Evolutionary conservation across 2,329 filamentous ascomycete genomes (phyloP).

Genomic region (Neonectria sp.): DNA sequence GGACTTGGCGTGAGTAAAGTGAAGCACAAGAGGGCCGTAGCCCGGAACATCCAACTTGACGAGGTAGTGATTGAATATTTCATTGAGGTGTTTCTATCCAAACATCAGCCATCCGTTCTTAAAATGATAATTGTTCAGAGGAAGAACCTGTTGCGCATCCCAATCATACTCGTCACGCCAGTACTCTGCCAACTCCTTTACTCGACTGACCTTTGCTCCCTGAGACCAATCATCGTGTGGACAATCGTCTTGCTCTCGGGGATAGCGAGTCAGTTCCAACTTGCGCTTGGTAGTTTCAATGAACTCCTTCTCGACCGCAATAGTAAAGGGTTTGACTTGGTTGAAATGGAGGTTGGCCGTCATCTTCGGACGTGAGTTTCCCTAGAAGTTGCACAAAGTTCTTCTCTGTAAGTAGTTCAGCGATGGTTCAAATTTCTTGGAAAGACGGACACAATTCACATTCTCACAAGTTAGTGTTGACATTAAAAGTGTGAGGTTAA

Average conservation of each 20-base stretch:
- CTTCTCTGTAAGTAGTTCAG: background rate
- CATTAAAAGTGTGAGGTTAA: background rate
- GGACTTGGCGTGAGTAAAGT: too few species aligned
- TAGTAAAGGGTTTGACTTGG: background rate
- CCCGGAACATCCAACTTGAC: too few species aligned
- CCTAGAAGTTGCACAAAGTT: too few species aligned
- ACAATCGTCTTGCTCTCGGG: slow-evolving; percentile 28
- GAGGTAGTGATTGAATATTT: too few species aligned
- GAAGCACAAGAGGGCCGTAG: too few species aligned
- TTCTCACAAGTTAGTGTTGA: background rate
- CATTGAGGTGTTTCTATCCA: too few species aligned
- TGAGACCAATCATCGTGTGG: slow-evolving; percentile 31
- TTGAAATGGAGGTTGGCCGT: slow-evolving; percentile 1
- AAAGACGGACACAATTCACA: background rate
- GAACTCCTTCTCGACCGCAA: slow-evolving; percentile 28
- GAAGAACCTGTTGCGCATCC: too few species aligned
- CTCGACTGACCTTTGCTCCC: too few species aligned
- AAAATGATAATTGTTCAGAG: too few species aligned
- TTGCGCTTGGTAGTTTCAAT: slow-evolving; percentile 26
- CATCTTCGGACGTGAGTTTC: background rate
- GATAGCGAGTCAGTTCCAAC: slow-evolving; percentile 23
- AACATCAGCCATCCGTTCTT: too few species aligned
- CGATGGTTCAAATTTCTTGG: background rate
- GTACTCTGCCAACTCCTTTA: too few species aligned
- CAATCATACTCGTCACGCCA: too few species aligned